A percentile compares a stretch with the other conserved stretches of the same genome.
These are phyloP conservation scores for Talaromyces wortmannii DNA, from an alignment of 495 filamentous ascomycete genomes.

Conservation along the genomic window DNA sequence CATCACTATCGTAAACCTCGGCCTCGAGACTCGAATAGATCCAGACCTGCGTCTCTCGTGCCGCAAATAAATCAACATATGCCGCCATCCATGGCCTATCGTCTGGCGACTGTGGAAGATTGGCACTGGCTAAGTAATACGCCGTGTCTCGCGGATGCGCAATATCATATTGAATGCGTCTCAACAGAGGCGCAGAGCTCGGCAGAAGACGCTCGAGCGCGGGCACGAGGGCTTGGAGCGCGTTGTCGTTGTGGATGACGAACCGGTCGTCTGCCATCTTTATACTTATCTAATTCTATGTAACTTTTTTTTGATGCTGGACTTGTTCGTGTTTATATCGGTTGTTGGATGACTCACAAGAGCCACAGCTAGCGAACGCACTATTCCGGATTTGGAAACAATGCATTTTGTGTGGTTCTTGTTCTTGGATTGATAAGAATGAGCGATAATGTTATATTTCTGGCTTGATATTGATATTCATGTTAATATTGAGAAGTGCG, in stretches of 20 bases:
- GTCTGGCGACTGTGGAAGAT: slow-evolving; percentile 8
- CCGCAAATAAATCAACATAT: slow-evolving; percentile 48
- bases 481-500: too few species aligned
- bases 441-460: too few species aligned
- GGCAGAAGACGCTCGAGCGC: slow-evolving; percentile 44
- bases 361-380: too few species aligned
- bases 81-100: slow-evolving; percentile 41
- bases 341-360: too few species aligned
- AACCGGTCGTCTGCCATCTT: not conserved
- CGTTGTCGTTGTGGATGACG: slow-evolving; percentile 15
- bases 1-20: not conserved
- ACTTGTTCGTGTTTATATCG: too few species aligned
- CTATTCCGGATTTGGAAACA: too few species aligned
- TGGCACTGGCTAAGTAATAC: slow-evolving; percentile 37
- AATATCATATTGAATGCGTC: slow-evolving; percentile 48
- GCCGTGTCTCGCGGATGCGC: slow-evolving; percentile 29
- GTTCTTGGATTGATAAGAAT: too few species aligned
- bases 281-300: not conserved
- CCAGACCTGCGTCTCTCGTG: slow-evolving; percentile 55
- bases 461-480: too few species aligned
- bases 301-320: too few species aligned
- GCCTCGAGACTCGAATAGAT: slow-evolving; percentile 51
- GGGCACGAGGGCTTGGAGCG: slow-evolving; percentile 26
- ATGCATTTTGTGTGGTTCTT: too few species aligned
- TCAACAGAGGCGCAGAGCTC: slow-evolving; percentile 47